Conservation (phyloP, 371 early-diverging fungal species). For the Entomophthora muscae region DNA sequence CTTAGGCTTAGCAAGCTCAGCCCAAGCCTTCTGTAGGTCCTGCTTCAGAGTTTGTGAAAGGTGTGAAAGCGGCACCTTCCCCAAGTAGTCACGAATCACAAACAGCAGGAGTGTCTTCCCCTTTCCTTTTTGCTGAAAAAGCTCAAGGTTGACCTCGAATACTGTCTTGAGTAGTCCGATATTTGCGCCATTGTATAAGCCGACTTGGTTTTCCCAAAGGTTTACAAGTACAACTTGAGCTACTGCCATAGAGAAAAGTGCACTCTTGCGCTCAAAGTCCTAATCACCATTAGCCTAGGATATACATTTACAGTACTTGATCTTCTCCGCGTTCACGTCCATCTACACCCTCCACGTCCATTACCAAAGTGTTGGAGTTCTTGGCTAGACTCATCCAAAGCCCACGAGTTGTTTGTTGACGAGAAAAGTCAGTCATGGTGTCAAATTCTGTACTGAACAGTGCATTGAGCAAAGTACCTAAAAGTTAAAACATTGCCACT, state of each 20-base stretch:
- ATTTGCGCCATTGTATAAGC: slow-evolving; percentile 96
- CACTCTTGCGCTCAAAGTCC: slow-evolving; percentile 96
- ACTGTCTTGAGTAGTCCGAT: slow-evolving; percentile 97
- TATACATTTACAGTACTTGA: slow-evolving; percentile 29
- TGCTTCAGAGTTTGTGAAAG: slow-evolving; percentile 56
- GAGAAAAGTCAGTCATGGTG: slow-evolving; percentile 72
- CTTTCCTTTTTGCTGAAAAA: slow-evolving; percentile 66
- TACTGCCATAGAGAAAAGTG: slow-evolving; percentile 90
- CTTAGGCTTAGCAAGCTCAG: slow-evolving; percentile 65
- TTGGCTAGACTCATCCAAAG: slow-evolving; percentile 87
- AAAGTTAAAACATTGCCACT: neutral
- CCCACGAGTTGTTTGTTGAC: slow-evolving; percentile 90
- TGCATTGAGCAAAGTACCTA: slow-evolving; percentile 85
- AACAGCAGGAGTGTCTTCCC: slow-evolving; percentile 83
- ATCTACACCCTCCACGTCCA: slow-evolving; percentile 98
- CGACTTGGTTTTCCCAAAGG: slow-evolving; percentile 95
- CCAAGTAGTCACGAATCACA: slow-evolving; percentile 90
- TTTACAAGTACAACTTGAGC: slow-evolving; percentile 91
- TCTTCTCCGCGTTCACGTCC: slow-evolving; percentile 97
- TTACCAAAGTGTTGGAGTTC: slow-evolving; percentile 66
- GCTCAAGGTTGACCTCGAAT: slow-evolving; percentile 91
- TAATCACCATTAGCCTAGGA: slow-evolving; percentile 10
- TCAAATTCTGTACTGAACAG: slow-evolving; percentile 88
- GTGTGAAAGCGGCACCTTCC: slow-evolving; percentile 65
- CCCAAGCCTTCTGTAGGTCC: slow-evolving; percentile 87